A percentile compares a stretch with the other conserved stretches of the same genome.
These are phyloP conservation scores for Suillus subalutaceus DNA, from an alignment of 768 basidiomycete species.

Conservation along the genomic window DNA sequence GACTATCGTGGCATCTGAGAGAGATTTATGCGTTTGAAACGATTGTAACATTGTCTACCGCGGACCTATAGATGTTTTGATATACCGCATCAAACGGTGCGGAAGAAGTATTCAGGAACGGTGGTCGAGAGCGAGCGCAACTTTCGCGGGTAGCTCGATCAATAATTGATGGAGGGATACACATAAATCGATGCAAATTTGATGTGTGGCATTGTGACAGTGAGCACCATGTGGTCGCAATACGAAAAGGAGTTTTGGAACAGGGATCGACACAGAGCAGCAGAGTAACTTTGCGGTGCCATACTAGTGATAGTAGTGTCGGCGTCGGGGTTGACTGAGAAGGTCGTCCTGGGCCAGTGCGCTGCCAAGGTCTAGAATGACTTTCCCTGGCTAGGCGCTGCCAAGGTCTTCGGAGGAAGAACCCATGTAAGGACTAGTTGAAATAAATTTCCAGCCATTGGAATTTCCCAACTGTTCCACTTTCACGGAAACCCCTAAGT, in stretches of 20 bases:
- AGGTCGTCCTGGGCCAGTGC: neutral
- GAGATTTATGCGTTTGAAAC: neutral
- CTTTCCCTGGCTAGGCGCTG: neutral
- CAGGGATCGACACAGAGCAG: conserved; percentile 5
- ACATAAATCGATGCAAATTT: neutral
- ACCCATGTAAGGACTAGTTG: neutral
- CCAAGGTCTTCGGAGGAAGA: neutral
- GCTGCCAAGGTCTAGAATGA: too few relatives aligned
- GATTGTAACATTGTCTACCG: neutral
- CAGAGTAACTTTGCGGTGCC: neutral
- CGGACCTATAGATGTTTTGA: neutral
- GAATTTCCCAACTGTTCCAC: neutral
- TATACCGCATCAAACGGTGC: neutral
- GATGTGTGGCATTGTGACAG: neutral
- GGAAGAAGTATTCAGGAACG: neutral
- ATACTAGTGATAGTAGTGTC: neutral
- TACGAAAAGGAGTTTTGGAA: neutral
- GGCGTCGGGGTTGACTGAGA: neutral
- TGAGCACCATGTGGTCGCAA: neutral
- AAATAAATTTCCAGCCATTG: neutral
- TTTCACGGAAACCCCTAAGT: neutral
- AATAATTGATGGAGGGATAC: neutral
- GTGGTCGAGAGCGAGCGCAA: neutral
- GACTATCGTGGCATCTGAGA: neutral
- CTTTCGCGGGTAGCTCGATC: conserved; percentile 7